Conservation (phyloP, 2,329 filamentous ascomycete species). For the Arachnopeziza araneosa region DNA sequence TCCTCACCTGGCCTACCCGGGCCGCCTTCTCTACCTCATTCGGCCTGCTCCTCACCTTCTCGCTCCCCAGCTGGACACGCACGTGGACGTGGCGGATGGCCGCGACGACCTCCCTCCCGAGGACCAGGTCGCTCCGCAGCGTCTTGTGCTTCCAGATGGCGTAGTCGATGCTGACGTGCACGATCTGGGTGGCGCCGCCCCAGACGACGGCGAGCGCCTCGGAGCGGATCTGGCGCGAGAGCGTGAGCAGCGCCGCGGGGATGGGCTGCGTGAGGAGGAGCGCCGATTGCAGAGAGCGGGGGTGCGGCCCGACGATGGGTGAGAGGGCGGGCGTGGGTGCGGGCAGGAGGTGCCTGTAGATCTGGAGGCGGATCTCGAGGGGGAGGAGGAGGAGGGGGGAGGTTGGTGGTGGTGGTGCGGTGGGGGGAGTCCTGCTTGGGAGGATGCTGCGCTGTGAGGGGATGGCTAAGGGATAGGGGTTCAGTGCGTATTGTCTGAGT, state of each 20-base stretch:
- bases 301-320: conserved; percentile 23
- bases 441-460: conserved; percentile 1
- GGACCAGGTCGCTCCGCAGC: conserved; percentile 19
- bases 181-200: conserved; percentile 17
- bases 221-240: conserved; percentile 21
- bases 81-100: conserved; percentile 23
- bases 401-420: background rate
- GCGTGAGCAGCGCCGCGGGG: conserved; percentile 15
- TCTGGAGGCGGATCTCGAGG: conserved; percentile 21
- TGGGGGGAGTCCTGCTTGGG: background rate
- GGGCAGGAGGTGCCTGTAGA: conserved; percentile 18
- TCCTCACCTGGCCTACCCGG: conserved; percentile 18
- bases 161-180: conserved; percentile 22
- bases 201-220: conserved; percentile 26
- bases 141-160: conserved; percentile 26
- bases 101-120: conserved; percentile 18
- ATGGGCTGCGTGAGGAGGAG: conserved; percentile 23
- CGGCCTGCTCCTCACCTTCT: conserved; percentile 32
- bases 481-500: conserved; percentile 20
- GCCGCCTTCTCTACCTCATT: conserved; percentile 27
- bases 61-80: conserved; percentile 21
- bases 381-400: conserved; percentile 20
- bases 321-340: conserved; percentile 4
- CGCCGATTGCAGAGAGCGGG: conserved; percentile 24
- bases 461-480: conserved; percentile 13